phyloP scores from a whole-genome alignment of 2,329 filamentous ascomycete genomes.

The Decorospora gaudefroyi region DNA sequence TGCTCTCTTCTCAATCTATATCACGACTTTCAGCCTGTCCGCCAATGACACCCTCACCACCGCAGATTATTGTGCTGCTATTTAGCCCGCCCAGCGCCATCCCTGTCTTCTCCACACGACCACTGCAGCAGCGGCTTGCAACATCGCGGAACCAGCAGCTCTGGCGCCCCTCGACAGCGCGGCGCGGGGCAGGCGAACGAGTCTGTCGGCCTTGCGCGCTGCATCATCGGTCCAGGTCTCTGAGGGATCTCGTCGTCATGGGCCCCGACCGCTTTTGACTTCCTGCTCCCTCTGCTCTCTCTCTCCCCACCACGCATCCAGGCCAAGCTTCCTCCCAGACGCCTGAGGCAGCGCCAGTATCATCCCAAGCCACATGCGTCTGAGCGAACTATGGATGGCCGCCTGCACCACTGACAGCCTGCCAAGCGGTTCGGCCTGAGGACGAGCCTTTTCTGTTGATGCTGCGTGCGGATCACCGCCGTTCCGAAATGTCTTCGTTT shows the following conservation, averaged over 20 bases:
- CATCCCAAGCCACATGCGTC: slow-evolving; percentile 39
- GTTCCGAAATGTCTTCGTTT: slow-evolving; percentile 43
- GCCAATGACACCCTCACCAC: slow-evolving; percentile 13
- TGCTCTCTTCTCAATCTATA: slow-evolving; percentile 10
- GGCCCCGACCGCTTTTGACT: slow-evolving; percentile 18
- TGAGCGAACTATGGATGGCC: slow-evolving; percentile 38
- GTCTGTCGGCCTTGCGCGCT: not conserved
- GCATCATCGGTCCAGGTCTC: not conserved
- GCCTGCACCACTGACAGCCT: slow-evolving; percentile 33
- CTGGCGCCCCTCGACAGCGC: slow-evolving; percentile 10
- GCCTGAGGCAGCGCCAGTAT: slow-evolving; percentile 39
- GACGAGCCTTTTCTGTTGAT: slow-evolving; percentile 36
- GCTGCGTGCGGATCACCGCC: slow-evolving; percentile 38
- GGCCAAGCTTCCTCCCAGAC: slow-evolving; percentile 27
- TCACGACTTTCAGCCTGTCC: slow-evolving; percentile 9
- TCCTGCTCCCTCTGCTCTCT: too few relatives aligned
- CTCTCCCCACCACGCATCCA: slow-evolving; percentile 2
- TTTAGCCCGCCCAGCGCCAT: slow-evolving; percentile 18
- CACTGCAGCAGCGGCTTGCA: slow-evolving; percentile 19
- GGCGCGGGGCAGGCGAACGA: slow-evolving; percentile 10
- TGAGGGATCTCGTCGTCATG: slow-evolving; percentile 9
- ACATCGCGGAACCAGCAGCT: slow-evolving; percentile 2
- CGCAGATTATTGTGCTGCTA: slow-evolving; percentile 10
- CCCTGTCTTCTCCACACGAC: slow-evolving; percentile 24
- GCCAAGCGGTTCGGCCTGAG: slow-evolving; percentile 35